phyloP scores from a whole-genome alignment of 129 eudicot genomes.

The Deinandra increscens region DNA sequence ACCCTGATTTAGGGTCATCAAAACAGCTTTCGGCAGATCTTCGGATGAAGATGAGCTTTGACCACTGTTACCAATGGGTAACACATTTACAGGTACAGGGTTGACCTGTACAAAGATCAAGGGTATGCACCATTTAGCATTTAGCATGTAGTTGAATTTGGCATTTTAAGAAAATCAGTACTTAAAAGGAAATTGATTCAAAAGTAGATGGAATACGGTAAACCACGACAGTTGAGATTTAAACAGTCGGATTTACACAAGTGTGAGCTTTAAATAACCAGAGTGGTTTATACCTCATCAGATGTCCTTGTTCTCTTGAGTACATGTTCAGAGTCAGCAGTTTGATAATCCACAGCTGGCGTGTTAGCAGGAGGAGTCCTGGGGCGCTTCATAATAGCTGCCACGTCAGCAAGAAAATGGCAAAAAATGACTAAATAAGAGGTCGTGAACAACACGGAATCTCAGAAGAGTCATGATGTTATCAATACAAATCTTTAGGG shows the following conservation, averaged over 20 bases:
- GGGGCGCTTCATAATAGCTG: conserved; percentile 64
- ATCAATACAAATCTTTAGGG: background rate
- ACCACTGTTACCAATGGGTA: conserved; percentile 54
- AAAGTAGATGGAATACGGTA: conserved; percentile 8
- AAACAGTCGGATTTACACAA: conserved; percentile 3
- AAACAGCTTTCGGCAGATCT: conserved; percentile 72
- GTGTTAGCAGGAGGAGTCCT: conserved; percentile 66
- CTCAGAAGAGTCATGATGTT: background rate
- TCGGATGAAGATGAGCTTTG: conserved; percentile 71
- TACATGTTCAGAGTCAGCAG: conserved; percentile 71
- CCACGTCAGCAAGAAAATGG: conserved; percentile 14
- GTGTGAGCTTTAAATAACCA: background rate
- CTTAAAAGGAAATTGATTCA: background rate
- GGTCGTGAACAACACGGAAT: background rate
- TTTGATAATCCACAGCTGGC: conserved; percentile 61
- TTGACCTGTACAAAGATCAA: conserved; percentile 47
- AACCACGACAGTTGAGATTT: conserved; percentile 8
- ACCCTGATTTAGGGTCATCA: conserved; percentile 67
- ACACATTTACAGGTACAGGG: conserved; percentile 50
- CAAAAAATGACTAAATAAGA: background rate
- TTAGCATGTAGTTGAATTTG: background rate
- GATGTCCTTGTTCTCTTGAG: conserved; percentile 67
- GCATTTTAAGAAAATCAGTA: conserved; percentile 2
- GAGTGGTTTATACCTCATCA: conserved; percentile 55
- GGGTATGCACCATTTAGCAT: conserved; percentile 8